Conservation (phyloP, 139 green algal species). For the Asterochloris erici region DNA sequence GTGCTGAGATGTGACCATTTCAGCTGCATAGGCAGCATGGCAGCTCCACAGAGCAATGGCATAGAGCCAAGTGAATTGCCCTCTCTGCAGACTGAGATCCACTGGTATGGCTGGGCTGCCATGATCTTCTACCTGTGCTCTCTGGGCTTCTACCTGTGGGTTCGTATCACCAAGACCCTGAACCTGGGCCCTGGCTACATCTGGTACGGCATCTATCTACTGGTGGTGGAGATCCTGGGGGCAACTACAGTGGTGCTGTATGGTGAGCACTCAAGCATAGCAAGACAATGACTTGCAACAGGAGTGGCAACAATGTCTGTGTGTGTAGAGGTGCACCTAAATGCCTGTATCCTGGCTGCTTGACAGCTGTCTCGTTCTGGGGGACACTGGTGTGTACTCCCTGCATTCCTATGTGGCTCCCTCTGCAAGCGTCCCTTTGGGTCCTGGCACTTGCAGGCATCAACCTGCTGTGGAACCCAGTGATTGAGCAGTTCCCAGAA, state of each 20-base stretch:
- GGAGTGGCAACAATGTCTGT: neutral
- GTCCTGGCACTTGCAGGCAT: neutral
- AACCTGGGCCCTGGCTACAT: constrained; percentile 31
- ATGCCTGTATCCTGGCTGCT: too few species aligned
- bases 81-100: neutral
- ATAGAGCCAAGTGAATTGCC: neutral
- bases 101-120: constrained; percentile 20
- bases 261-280: neutral
- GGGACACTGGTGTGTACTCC: too few species aligned
- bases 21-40: neutral
- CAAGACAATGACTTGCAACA: neutral
- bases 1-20: neutral
- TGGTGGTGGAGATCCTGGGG: constrained; percentile 25
- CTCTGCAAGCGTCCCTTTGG: too few species aligned
- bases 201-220: constrained; percentile 37
- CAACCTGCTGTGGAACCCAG: constrained; percentile 28
- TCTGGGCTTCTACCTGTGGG: constrained; percentile 48
- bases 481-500: constrained; percentile 20
- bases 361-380: too few species aligned
- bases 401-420: neutral
- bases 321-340: too few species aligned
- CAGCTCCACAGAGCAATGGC: neutral
- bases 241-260: constrained; percentile 18
- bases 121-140: constrained; percentile 35
- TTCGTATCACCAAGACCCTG: constrained; percentile 46